Conservation (phyloP, 1,139 yeast species). For the Hyphopichia khmerensis region DNA sequence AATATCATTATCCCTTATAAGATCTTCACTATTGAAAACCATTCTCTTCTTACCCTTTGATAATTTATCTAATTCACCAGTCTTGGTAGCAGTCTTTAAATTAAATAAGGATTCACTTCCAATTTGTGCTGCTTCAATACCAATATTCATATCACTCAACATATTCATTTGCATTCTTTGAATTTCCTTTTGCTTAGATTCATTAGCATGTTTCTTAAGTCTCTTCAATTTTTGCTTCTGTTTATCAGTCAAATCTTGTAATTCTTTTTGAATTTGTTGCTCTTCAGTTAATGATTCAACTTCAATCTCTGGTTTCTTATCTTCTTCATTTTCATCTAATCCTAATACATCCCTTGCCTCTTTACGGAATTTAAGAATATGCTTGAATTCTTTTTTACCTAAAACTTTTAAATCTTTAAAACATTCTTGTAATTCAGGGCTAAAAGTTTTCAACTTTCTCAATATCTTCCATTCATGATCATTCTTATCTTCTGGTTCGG, state of each 20-base stretch:
- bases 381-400: constrained; percentile 90
- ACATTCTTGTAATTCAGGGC: constrained; percentile 76
- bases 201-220: constrained; percentile 79
- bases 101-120: constrained; percentile 84
- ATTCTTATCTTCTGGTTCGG: constrained; percentile 50
- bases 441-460: constrained; percentile 70
- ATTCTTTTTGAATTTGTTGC: constrained; percentile 82
- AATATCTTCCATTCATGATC: constrained; percentile 74
- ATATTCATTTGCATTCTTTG: constrained; percentile 94
- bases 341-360: constrained; percentile 80
- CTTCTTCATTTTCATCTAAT: constrained; percentile 55
- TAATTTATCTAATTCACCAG: constrained; percentile 74
- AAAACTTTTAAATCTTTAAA: constrained; percentile 88
- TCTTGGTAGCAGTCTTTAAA: constrained; percentile 77
- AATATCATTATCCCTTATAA: constrained; percentile 55
- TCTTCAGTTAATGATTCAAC: constrained; percentile 81
- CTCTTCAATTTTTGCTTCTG: constrained; percentile 71
- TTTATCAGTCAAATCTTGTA: constrained; percentile 68
- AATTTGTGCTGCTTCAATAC: constrained; percentile 85
- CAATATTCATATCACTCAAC: constrained; percentile 90
- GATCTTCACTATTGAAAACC: constrained; percentile 60
- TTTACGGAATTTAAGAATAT: constrained; percentile 82
- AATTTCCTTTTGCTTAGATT: constrained; percentile 82
- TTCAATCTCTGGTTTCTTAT: constrained; percentile 49
- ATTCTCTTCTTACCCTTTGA: constrained; percentile 81